phyloP scores from a whole-genome alignment of 2,329 filamentous ascomycete species.

The Aspergillus ochraceoroseus region DNA sequence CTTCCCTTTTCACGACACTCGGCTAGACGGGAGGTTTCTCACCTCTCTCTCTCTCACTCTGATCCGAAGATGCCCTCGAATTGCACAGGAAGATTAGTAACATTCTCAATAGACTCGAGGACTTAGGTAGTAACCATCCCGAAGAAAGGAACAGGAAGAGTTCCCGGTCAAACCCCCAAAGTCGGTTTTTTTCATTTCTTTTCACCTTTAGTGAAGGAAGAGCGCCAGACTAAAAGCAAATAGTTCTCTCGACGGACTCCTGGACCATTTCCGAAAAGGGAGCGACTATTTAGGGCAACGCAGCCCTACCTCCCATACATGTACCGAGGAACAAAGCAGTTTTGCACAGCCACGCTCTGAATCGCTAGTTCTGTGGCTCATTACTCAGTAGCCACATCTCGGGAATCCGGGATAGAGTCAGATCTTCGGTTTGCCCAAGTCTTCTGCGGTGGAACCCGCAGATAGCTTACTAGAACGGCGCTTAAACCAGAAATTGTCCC shows the following conservation, averaged over 20 bases:
- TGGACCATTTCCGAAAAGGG: constrained; percentile 3
- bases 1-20: not conserved
- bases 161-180: too few species aligned
- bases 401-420: constrained; percentile 15
- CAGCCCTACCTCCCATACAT: too few species aligned
- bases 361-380: constrained; percentile 15
- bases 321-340: too few species aligned
- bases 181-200: too few species aligned
- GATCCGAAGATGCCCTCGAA: not conserved
- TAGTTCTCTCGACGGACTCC: constrained; percentile 4
- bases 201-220: too few species aligned
- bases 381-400: constrained; percentile 15
- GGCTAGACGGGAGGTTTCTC: too few species aligned
- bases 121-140: not conserved
- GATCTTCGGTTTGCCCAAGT: constrained; percentile 11
- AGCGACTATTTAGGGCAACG: too few species aligned
- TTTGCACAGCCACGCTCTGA: constrained; percentile 18
- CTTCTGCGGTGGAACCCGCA: constrained; percentile 14
- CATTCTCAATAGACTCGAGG: not conserved
- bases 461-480: constrained; percentile 15
- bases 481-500: constrained; percentile 12
- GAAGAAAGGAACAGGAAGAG: not conserved
- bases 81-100: not conserved
- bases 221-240: constrained; percentile 6
- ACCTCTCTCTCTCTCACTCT: not conserved